A percentile compares a stretch with the other conserved stretches of the same genome.
These are phyloP conservation scores for Tetrahymena elliotti DNA, from an alignment of 73 alveolate species.

Conservation along the genomic window DNA sequence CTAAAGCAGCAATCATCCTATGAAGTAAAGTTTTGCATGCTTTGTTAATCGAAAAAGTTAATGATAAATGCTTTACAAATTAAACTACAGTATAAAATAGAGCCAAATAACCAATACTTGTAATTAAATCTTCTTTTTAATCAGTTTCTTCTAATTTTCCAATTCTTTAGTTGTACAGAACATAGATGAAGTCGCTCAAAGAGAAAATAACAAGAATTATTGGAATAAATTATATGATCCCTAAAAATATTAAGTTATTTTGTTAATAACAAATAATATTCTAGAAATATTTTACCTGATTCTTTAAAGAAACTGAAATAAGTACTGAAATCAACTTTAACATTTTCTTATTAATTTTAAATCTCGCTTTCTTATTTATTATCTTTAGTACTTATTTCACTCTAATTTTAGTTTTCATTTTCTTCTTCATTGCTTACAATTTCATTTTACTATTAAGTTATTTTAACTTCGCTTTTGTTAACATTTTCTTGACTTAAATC, in stretches of 20 bases:
- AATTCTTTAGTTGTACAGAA: not conserved
- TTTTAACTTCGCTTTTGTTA: not conserved
- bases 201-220: not conserved
- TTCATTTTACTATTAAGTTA: not conserved
- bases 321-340: not conserved
- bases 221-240: not conserved
- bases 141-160: not conserved
- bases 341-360: not conserved
- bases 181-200: not conserved
- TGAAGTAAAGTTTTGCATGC: not conserved
- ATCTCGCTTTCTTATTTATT: not conserved
- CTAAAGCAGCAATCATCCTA: not conserved
- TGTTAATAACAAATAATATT: not conserved
- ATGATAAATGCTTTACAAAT: not conserved
- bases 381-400: not conserved
- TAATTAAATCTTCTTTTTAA: not conserved
- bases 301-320: not conserved
- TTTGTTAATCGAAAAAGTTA: not conserved
- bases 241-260: not conserved
- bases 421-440: not conserved
- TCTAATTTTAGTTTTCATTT: not conserved
- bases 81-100: not conserved
- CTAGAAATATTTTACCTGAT: not conserved
- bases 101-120: not conserved
- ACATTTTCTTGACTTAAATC: not conserved